Percentiles rank a stretch among this genome's conserved stretches.
Evolutionary conservation across 305 asterid species (phyloP).

Genomic region (Fraxinus albicans): DNA sequence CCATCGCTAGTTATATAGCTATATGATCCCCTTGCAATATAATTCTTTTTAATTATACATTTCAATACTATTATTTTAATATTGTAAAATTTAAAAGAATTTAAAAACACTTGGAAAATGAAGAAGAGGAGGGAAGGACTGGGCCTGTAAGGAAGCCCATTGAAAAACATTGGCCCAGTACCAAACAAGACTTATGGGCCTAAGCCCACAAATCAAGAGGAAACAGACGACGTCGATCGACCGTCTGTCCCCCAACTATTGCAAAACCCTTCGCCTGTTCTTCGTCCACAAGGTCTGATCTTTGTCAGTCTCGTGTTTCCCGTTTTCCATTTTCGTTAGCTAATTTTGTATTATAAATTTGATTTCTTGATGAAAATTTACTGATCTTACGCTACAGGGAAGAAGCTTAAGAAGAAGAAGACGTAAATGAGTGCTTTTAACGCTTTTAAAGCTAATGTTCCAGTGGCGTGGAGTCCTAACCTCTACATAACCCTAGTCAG

Average conservation of each 20-base stretch:
- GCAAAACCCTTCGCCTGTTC: slow-evolving; percentile 2
- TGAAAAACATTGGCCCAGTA: neutral
- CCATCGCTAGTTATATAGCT: too few species aligned
- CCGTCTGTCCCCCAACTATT: neutral
- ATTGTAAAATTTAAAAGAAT: neutral
- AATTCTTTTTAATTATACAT: too few species aligned
- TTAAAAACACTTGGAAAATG: neutral
- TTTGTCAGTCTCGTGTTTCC: neutral
- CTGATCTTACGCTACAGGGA: slow-evolving; percentile 22
- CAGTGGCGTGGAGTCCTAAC: slow-evolving; percentile 88
- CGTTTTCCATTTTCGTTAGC: neutral
- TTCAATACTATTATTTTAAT: neutral
- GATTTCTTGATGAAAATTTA: neutral
- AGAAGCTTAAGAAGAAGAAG: slow-evolving; percentile 6
- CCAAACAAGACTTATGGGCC: neutral
- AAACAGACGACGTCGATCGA: slow-evolving; percentile 8
- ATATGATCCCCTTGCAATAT: neutral
- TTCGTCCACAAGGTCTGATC: neutral
- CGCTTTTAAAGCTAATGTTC: slow-evolving; percentile 74
- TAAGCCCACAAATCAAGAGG: neutral
- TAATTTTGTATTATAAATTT: neutral
- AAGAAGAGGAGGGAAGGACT: neutral
- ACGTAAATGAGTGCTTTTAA: slow-evolving; percentile 78
- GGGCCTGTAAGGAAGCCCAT: neutral
- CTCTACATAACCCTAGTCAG: slow-evolving; percentile 89